Evolutionary conservation across 1,139 yeast genomes (phyloP), one percentile per base, ranked within the genome.

Genomic region (Suhomyces maxii): DNA sequence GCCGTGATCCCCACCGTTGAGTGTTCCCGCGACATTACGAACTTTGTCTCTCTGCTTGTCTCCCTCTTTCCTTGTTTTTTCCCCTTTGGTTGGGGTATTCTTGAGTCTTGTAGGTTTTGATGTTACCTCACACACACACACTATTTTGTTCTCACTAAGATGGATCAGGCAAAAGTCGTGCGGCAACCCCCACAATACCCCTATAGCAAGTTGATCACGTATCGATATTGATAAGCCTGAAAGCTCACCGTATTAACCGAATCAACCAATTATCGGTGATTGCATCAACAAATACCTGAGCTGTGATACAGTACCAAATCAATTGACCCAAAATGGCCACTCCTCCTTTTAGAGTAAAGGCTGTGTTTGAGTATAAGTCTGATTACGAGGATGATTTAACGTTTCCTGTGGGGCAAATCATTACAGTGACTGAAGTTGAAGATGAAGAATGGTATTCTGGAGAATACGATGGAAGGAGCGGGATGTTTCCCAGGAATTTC

Each of bases 361-460:
- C 96, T 7, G 63, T 86, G 39, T 88, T 74, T 59, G 86, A 84
- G 46, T 89, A 89, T 68, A 70, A 75, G 50, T 86, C 96, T 7
- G 95, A 86, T 36, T 86, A 79, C 56, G 90, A 84, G 31, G 98
- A 90, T 60, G 99, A 93, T 65, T 77, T 93, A 62, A 72, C 79
- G 34, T 90, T 93, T 56, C 64, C 66, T 1, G 79, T 73, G 6
- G 93, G 87, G 14, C 89, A 86, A 61, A 55, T 78, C 38, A 85
- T 93, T 51, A 79, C 82, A 7, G 97, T 93, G 18, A 81, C 84
- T 3, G 81, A 79, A 28, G 73, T 87, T 49, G 96, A 89, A 58
- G 97, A 90, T 60, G 95, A 82, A 8, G 97, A 91, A 53, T 93
- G 99, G 99, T 86, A 80, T 60, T 72, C 79, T 37, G 99, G 99